A percentile compares a stretch with the other conserved stretches of the same genome.
Conservation (phyloP, 495 filamentous ascomycete species). For the Echria macrotheca region DNA sequence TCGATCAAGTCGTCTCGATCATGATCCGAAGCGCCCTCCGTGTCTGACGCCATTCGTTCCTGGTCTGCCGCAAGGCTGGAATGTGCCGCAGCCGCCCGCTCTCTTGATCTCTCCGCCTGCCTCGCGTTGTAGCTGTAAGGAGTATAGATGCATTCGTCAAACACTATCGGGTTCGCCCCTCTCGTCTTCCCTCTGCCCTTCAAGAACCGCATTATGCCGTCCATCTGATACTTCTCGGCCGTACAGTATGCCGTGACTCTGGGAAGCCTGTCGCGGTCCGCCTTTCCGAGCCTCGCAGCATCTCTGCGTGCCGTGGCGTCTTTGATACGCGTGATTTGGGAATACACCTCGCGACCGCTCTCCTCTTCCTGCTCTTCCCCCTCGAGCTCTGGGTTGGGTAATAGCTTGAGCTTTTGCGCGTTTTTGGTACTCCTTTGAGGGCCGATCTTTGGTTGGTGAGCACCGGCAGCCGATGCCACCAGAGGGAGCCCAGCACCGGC, state of each 20-base stretch:
- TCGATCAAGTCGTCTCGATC: constrained; percentile 27
- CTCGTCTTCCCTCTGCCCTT: constrained; percentile 71
- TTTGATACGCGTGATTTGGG: constrained; percentile 88
- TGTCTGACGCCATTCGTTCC: constrained; percentile 49
- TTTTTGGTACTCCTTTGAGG: constrained; percentile 93
- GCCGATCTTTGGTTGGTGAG: constrained; percentile 69
- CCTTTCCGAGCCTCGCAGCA: constrained; percentile 88
- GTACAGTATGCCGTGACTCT: constrained; percentile 96
- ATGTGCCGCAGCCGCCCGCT: constrained; percentile 36
- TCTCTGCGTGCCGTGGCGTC: constrained; percentile 90
- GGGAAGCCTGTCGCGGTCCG: constrained; percentile 79
- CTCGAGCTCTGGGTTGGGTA: constrained; percentile 81
- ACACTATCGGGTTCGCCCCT: constrained; percentile 79
- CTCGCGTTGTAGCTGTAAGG: constrained; percentile 68
- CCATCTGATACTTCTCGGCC: constrained; percentile 81
- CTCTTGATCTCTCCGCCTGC: constrained; percentile 25
- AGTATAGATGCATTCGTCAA: constrained; percentile 96
- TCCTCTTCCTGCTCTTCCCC: constrained; percentile 78
- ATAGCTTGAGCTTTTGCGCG: constrained; percentile 89
- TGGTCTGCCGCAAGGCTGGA: constrained; percentile 42
- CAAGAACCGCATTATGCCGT: constrained; percentile 78
- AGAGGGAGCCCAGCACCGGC: constrained; percentile 41
- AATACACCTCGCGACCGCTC: constrained; percentile 91
- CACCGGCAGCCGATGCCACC: constrained; percentile 36
- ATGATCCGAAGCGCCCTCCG: constrained; percentile 14